phyloP scores from a whole-genome alignment of 768 basidiomycete species.

The Lentinula sp. region DNA sequence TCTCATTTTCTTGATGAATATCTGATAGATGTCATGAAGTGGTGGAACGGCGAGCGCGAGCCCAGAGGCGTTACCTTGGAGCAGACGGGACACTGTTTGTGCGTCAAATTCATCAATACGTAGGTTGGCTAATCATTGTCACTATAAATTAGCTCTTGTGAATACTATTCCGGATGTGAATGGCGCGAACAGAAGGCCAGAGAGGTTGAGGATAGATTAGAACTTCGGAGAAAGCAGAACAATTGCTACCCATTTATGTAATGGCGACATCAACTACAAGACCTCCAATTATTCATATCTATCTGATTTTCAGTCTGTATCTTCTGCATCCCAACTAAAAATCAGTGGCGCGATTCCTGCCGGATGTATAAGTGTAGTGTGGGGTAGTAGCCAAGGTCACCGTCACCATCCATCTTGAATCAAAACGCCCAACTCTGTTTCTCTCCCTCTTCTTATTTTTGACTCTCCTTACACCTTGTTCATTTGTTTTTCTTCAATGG shows the following conservation, averaged over 20 bases:
- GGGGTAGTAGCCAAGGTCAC: neutral
- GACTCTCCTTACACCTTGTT: neutral
- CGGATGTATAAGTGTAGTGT: neutral
- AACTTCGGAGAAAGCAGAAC: neutral
- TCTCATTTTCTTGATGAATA: constrained; percentile 44
- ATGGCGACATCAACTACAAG: neutral
- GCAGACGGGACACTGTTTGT: constrained; percentile 63
- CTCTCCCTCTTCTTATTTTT: neutral
- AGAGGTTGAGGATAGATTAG: constrained; percentile 19
- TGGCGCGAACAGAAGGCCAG: constrained; percentile 61
- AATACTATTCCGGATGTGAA: constrained; percentile 72
- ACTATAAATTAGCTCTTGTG: constrained; percentile 46
- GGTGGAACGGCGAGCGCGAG: constrained; percentile 70
- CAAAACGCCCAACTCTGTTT: neutral
- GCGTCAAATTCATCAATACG: constrained; percentile 22
- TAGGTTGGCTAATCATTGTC: neutral
- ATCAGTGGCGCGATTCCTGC: neutral
- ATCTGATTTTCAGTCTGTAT: neutral
- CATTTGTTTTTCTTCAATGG: neutral
- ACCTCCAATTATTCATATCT: neutral
- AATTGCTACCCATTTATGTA: too few species aligned
- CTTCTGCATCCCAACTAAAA: neutral
- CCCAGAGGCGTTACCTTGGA: constrained; percentile 65
- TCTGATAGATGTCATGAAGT: constrained; percentile 50
- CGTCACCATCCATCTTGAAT: neutral